phyloP scores from a whole-genome alignment of 2,329 filamentous ascomycete species.

The Atkinsonella hypoxylon region DNA sequence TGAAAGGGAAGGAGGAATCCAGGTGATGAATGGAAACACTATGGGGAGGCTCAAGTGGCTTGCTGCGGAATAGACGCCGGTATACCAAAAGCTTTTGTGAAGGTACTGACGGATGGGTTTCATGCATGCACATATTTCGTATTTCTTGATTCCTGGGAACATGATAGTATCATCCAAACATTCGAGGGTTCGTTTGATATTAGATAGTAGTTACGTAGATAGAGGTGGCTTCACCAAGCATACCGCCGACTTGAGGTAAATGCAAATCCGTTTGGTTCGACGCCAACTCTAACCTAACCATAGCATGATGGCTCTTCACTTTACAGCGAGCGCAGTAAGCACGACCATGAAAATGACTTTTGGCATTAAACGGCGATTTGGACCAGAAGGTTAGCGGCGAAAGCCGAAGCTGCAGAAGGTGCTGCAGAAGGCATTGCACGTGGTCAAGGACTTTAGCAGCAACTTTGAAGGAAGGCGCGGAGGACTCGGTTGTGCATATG shows the following conservation, averaged over 20 bases:
- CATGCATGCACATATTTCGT: not conserved
- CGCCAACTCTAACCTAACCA: not conserved
- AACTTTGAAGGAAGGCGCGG: not conserved
- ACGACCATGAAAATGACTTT: no score
- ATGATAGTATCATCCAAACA: not conserved
- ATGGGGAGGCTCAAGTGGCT: not conserved
- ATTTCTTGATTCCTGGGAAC: not conserved
- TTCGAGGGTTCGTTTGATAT: conserved; percentile 1
- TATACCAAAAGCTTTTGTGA: conserved; percentile 1
- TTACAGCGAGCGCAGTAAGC: no score
- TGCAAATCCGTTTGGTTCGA: not conserved
- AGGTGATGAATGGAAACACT: no score
- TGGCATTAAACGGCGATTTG: no score
- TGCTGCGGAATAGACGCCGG: conserved; percentile 3
- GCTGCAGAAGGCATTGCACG: not conserved
- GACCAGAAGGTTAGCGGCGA: no score
- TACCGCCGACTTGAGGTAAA: not conserved
- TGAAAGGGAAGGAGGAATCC: not conserved
- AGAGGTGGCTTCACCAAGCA: conserved; percentile 3
- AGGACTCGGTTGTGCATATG: not conserved
- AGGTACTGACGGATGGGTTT: not conserved
- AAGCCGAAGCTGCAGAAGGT: not conserved
- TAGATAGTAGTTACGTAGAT: conserved; percentile 6
- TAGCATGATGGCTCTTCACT: no score
- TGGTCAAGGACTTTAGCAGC: not conserved